Percentiles rank a stretch among this genome's conserved stretches.
These are phyloP conservation scores for Fagopyrum tataricum DNA, from an alignment of 148 eudicot genomes.

Conservation along the genomic window DNA sequence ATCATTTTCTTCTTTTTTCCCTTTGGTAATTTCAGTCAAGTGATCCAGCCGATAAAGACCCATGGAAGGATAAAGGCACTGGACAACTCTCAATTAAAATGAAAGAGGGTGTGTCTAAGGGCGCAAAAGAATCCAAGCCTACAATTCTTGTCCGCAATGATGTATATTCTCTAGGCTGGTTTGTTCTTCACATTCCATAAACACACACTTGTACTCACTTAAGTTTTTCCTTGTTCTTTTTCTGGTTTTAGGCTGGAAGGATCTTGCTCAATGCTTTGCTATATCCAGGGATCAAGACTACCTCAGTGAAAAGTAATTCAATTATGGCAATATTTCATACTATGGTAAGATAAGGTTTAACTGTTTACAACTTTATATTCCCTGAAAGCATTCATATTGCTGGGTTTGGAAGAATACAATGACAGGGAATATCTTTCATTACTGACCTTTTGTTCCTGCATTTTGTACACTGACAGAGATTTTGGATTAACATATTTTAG, in stretches of 20 bases:
- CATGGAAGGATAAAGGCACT: conserved; percentile 84
- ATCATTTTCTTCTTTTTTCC: background rate
- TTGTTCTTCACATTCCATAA: background rate
- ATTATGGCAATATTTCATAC: conserved; percentile 87
- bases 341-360: conserved; percentile 33
- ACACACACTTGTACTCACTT: background rate
- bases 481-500: background rate
- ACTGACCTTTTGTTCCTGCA: background rate
- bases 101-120: conserved; percentile 63
- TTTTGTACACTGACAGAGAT: background rate
- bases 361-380: background rate
- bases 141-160: conserved; percentile 82
- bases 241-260: conserved; percentile 64
- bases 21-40: conserved; percentile 37
- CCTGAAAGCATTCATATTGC: background rate
- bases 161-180: conserved; percentile 41
- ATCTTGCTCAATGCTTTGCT: conserved; percentile 78
- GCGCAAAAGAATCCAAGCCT: conserved; percentile 83
- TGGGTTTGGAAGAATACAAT: background rate
- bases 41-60: conserved; percentile 66
- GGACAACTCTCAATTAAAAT: conserved; percentile 73
- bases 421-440: background rate
- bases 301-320: conserved; percentile 55
- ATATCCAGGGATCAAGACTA: conserved; percentile 81
- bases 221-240: background rate